Evolutionary conservation across 257 asterid genomes (phyloP), one percentile per base, ranked within the genome.

Genomic region (Thymus mandschuricus): DNA sequence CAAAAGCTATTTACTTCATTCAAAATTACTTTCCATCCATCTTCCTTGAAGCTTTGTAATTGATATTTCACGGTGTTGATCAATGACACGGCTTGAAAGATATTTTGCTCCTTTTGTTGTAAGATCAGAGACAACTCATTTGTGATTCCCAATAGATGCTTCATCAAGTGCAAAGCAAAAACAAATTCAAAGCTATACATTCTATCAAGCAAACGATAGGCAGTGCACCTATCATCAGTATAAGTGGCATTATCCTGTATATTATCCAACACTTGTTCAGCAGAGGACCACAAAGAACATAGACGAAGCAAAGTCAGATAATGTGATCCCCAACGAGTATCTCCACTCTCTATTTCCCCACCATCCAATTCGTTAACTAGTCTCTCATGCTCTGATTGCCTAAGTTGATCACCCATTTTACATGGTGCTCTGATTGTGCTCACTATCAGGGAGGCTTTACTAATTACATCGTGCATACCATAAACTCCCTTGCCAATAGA

Each of bases 1-100:
- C 48, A 60, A 28, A 60, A 38, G 8, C 8, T 38, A 38, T n/a
- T 60, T 8, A 60, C 66, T 60, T n/a, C 49, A 40, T 60, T 8
- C 45, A 35, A n/a, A 13, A 60, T 13, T 15, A n/a, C 7, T 13
- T 60, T 9, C 66, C 49, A 60, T 35, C 49, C 49, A 5, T 60
- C 45, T 1, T 60, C 66, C 49, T 11, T 60, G 8, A 35, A 38
- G 49, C 66, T 38, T 38, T 60, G 66, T 15, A 60, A 60, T 40
- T 38, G 66, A 60, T 8, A 38, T 35, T 60, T 60, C 33, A 60
- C 49, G 3, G 12, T n/a, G 49, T 11, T 1, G 6, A 60, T 60
- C 49, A 35, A 35, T 13, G 66, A 60, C 46, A 60, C 4, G 0
- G 31, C 46, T 38, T 60, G 48, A 35, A 60, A 10, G 15, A 60